Base-by-base conservation (phyloP, 345 rosid species). In the Eutrema yunnanense region DNA sequence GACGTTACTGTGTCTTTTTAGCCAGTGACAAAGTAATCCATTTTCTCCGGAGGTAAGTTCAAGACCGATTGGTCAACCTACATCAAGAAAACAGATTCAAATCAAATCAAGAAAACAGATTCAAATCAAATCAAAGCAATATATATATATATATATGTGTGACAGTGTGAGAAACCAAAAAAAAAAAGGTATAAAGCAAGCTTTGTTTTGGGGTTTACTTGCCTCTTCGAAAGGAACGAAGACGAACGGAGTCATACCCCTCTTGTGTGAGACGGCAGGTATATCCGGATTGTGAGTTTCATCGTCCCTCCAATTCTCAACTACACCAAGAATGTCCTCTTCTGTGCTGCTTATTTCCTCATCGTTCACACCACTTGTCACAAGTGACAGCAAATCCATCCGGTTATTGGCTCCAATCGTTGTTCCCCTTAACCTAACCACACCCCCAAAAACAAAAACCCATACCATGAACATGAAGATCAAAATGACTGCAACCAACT, bases 161-260 rank as follows among this genome's bases (percentile, higher is more conserved):
- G 26, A 22, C 26, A 22, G 8, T 29, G 13, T 8, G 3, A 34
- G 13, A 49, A 49, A 12, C 41, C 14, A 11, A 42, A 12, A 3
- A 32, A 6, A 19, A 32, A 30, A 22, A 1, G 16, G 54, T 13
- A 6, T 2, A 71, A n/a, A 64, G 2, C 9, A 56, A 27, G n/a
- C 6, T 29, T 26, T 14, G 27, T 46, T 46, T 50, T 33, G 1
- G 0, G 16, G 9, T 66, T 33, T 43, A 66, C 69, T 51, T 84
- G 79, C 98, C 98, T 91, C 95, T 73, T 89, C 93, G 79, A 91
- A 94, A 54, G 98, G 96, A 70, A 94, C 92, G 73, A 94, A 94
- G 57, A 89, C 88, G 16, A 89, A 94, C 6, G 98, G 92, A 30
- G 91, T 84, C 71, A 91, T 78, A 9, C 97, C 98, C 82, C 98